Evolutionary conservation across 2,329 filamentous ascomycete species (phyloP).

Genomic region (Epichloe bromicola): DNA sequence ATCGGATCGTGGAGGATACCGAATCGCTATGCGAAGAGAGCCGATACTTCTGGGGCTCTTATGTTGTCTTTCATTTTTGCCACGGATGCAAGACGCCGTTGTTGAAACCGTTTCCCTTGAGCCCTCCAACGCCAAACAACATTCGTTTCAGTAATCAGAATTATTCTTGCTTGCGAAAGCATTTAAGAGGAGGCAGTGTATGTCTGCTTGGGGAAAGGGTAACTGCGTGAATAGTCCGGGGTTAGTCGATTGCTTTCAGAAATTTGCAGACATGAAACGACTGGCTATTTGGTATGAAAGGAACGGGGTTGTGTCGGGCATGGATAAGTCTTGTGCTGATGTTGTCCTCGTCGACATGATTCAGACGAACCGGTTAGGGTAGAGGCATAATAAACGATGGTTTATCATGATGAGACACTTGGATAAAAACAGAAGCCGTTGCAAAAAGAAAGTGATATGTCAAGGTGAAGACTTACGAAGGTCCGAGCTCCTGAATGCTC

Average conservation of each 20-base stretch:
- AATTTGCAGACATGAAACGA: background rate
- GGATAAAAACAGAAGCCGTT: background rate
- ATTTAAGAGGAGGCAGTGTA: constrained; percentile 41
- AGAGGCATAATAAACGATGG: background rate
- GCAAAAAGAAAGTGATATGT: background rate
- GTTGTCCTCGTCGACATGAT: background rate
- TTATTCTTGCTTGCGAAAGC: constrained; percentile 9
- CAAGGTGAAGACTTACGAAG: constrained; percentile 59
- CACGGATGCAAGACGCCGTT: constrained; percentile 32
- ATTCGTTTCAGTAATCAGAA: constrained; percentile 10
- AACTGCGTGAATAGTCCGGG: constrained; percentile 33
- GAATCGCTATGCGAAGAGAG: constrained; percentile 22
- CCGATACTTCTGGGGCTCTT: constrained; percentile 12
- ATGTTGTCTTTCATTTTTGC: constrained; percentile 8
- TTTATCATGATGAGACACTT: background rate
- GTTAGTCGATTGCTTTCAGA: constrained; percentile 4
- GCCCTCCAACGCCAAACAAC: constrained; percentile 30
- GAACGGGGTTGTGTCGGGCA: background rate
- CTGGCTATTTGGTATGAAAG: background rate
- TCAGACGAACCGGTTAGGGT: background rate
- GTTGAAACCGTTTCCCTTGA: constrained; percentile 38
- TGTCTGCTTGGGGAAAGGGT: constrained; percentile 69
- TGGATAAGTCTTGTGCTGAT: background rate
- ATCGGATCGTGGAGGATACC: constrained; percentile 30
- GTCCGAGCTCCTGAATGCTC: constrained; percentile 89